Base-by-base conservation (phyloP, 345 rosid species). In the Nasturtium officinale region DNA sequence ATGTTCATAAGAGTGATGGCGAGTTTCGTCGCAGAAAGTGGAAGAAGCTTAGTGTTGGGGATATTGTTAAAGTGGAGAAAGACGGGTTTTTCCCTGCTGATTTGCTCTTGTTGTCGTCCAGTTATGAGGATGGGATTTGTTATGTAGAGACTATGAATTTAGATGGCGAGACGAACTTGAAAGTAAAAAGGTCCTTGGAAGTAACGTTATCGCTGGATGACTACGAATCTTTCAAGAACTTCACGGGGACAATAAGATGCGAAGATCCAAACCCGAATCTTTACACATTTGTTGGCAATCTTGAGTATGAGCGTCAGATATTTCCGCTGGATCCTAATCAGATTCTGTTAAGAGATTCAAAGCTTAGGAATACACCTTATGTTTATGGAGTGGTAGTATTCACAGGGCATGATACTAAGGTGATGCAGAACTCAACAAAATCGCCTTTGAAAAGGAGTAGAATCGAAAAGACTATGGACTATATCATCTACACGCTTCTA, bases 61-160 rank as follows among this genome's bases (percentile, higher is more conserved):
- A 94, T 63, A 74, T 94, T 52, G 84, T 94, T 8, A 91, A 82
- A 80, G 92, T 91, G 58, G 90, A 94, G 80, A 94, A 94, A 79
- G 96, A 94, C 57, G 87, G 87, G 38, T 94, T 89, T 70, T 94
- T 91, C 64, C 97, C 98, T 2, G 92, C 97, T 43, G 98, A 94
- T 73, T 79, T 94, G 74, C 86, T 91, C 55, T 81, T 94, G 57
- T 78, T 94, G 89, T 88, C 97, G 1, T 87, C 97, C 3, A 85
- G 88, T 79, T 94, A 91, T 47, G 98, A 89, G 70, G 98, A 94
- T 68, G 98, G 97, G 73, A 87, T 94, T 65, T 91, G 97, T 65
- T 94, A 94, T 73, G 98, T 94, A 37, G 98, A 94, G 87, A 94
- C 98, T 32, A 94, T 94, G 98, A 94, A 94, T 77, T 82, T 94